These are phyloP conservation scores for Pestalotiopsis sp. DNA, from an alignment of 2,329 filamentous ascomycete genomes.

Conservation along the genomic window DNA sequence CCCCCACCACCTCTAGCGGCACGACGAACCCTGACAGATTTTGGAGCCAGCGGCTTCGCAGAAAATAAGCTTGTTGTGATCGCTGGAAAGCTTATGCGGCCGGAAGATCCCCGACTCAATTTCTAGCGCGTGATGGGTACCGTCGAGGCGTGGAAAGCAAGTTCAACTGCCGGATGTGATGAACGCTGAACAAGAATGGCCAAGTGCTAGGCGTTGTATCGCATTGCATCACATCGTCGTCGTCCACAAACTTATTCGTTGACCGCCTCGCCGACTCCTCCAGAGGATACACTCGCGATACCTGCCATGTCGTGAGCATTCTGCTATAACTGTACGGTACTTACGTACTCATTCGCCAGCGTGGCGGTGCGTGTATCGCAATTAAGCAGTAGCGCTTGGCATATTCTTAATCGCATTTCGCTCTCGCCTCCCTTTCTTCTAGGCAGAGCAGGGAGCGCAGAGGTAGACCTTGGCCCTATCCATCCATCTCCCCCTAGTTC, in stretches of 20 bases:
- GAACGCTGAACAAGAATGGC: not conserved
- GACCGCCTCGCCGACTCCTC: not conserved
- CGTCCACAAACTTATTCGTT: not conserved
- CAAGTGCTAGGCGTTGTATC: not conserved
- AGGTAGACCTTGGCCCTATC: not conserved
- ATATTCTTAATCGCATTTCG: not conserved
- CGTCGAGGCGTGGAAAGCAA: not conserved
- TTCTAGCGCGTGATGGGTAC: not conserved
- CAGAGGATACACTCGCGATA: not conserved
- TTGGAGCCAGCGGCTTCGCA: not conserved
- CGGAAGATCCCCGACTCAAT: conserved; percentile 6
- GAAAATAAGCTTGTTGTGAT: conserved; percentile 14
- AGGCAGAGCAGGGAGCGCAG: not conserved
- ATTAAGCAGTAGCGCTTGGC: not conserved
- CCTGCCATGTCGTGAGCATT: not conserved
- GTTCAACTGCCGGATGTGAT: not conserved
- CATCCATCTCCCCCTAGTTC: not conserved
- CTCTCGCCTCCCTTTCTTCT: not conserved
- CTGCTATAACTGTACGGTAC: not conserved
- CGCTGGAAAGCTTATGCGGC: conserved; percentile 1
- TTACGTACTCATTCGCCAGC: not conserved
- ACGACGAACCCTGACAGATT: not conserved
- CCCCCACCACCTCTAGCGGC: not conserved
- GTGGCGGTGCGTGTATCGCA: not conserved
- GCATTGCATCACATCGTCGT: not conserved